Evolutionary conservation across 2,329 filamentous ascomycete species (phyloP), one percentile per base, ranked within the genome.

Genomic region (Colletotrichum noveboracense): DNA sequence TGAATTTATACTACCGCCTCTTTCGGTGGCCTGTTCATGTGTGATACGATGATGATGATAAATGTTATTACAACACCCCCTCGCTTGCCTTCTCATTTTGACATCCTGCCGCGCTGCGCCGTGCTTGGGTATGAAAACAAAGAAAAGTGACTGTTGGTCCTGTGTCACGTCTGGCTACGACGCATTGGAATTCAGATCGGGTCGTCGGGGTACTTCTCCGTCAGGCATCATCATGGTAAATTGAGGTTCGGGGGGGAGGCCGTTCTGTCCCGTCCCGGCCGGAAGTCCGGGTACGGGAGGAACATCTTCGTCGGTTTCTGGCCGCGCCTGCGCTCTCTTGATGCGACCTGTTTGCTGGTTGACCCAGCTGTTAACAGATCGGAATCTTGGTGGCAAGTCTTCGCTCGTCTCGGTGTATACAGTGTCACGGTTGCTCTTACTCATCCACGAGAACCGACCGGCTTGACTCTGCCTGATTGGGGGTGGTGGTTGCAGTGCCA

Each of bases 311-410:
- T 81, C 78, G 61, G 82, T 82, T 52, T 81, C 76, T 10, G 80
- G 80, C 55, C 84, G 85, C 71, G 86, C 85, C 78, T 87, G 84
- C 3, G 86, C 87, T 30, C 88, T 85, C 79, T 87, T 87, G 34
- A 91, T 81, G 4, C 90, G 87, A 4, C 88, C 88, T 10, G 88
- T 89, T 81, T 94, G 92, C 80, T 94, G 91, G 78, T 89, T 88
- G 3, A 94, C 92, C 92, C 92, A 94, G 34, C 91, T 92, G 71
- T 86, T 88, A 71, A 94, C 86, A 8, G 86, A 88, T 43, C 90
- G 87, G 81, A 93, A 93, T 6, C 89, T 87, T 16, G 90, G 86
- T 7, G 90, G 88, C 60, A 83, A 81, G 76, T 92, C 90, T 38
- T 91, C 87, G 66, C 89, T 91, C 6, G 87, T 85, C 66, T 87